Evolutionary conservation across 768 basidiomycete genomes (phyloP).

Genomic region (Boletus reticuloceps): DNA sequence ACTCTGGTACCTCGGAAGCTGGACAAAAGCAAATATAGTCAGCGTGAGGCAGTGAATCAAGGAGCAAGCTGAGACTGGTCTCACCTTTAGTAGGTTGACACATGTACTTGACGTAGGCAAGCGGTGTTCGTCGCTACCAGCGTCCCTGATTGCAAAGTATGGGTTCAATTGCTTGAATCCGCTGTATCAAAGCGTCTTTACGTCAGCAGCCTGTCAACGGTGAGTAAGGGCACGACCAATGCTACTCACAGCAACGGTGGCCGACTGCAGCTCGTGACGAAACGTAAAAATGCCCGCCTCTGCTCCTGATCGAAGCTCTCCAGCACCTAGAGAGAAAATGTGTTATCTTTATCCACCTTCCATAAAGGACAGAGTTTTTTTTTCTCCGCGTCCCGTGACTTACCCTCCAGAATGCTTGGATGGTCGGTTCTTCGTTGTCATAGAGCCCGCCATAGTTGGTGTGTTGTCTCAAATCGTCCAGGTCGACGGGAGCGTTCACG

Average conservation of each 20-base stretch:
- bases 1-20: constrained; percentile 71
- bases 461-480: constrained; percentile 75
- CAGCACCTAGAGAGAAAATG: constrained; percentile 52
- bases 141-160: constrained; percentile 84
- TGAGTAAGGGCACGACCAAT: neutral
- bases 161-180: constrained; percentile 88
- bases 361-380: neutral
- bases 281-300: constrained; percentile 72
- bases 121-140: constrained; percentile 67
- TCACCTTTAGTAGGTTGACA: constrained; percentile 87
- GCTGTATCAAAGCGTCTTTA: constrained; percentile 30
- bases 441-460: constrained; percentile 84
- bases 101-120: constrained; percentile 83
- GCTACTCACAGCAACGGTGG: constrained; percentile 76
- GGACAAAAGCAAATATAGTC: neutral
- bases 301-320: constrained; percentile 79
- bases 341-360: neutral
- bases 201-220: neutral
- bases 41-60: neutral
- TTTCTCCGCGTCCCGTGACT: constrained; percentile 12
- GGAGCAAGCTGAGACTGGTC: neutral
- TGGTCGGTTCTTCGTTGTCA: constrained; percentile 65
- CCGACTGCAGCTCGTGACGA: constrained; percentile 90
- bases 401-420: constrained; percentile 82
- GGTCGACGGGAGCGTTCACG: constrained; percentile 78